Evolutionary conservation across 2,329 filamentous ascomycete species (phyloP), one percentile per base, ranked within the genome.

Genomic region (Penicillium sp.): DNA sequence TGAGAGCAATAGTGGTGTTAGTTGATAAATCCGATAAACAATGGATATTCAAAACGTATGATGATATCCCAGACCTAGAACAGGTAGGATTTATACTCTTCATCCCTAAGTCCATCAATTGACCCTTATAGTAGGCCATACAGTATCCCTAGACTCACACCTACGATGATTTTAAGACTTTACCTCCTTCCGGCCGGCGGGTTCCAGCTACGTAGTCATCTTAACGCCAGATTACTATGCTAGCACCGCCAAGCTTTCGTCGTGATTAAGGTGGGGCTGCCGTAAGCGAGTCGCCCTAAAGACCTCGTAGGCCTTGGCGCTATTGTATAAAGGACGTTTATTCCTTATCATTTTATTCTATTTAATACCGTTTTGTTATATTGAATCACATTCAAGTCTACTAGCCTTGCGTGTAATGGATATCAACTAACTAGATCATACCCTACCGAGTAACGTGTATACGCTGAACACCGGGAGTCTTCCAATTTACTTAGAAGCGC

Each of bases 21-120:
- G 44, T 45, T 25, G 50, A 58, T 31, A 36, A 40, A 26, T 45
- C 28, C n/a, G 45, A 56, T 44, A 49, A 45, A 28, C 45, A 56
- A n/a, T 60, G 55, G 52, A 56, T 60, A 35, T 60, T 53, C 31
- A 60, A 58, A 44, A 56, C 55, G 16, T 30, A 60, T 41, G 42
- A 58, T 50, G 45, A 58, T 33, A 45, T 58, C 33, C 58, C 55
- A 3, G 51, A 1, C 19, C 26, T 57, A 22, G 22, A 26, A 37
- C 26, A 55, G 44, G 51, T 56, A 30, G 50, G 17, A 48, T 38
- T 26, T 41, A 50, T 25, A 40, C n/a, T 44, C 26, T 44, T 44
- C 26, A 30, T 30, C 26, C 22, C 41, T 44, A 8, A 25, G 33
- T 41, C 30, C 14, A 51, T 35, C 14, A 25, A 25, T 35, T 31